Base-by-base conservation (phyloP, 257 asterid species). In the Solanum lignicaule region DNA sequence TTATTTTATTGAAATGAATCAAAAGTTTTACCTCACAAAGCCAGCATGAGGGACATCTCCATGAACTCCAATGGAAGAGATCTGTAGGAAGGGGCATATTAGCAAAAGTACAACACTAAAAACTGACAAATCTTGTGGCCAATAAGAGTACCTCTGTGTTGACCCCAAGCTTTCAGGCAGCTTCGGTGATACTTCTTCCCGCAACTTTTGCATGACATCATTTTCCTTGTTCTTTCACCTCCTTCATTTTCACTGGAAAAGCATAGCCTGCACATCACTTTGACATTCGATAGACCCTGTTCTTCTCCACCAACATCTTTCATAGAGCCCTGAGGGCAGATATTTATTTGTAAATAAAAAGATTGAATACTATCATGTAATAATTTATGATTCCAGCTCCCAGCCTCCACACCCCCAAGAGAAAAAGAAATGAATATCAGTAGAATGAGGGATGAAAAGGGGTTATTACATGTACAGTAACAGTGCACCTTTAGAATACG, bases 51-150 rank as follows among this genome's bases (percentile, higher is more conserved):
- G 99, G 98, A 90, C 99, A 97, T 29, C 93, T 88, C 99, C 99
- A 97, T 58, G 98, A 95, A 92, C 98, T 96, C 99, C 99, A 97
- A 90, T 97, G 99, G 90, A 97, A 96, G 89, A 97, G 96, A 94
- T 96, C 99, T 96, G 95, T n/a, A 88, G 78, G 75, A 35, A 90
- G 89, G 83, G 74, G 87, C 89, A 86, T 32, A 32, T 90, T 46
- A 91, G 33, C 71, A 81, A 20, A 52, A 31, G 76, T 72, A 83
- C 48, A 89, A 83, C 69, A 83, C 82, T 15, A 87, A 83, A 71
- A 76, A 78, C 75, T 10, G 21, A 27, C 60, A 35, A 58, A 32
- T 87, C 27, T 39, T 21, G 79, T 71, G 83, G 85, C 72, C 81
- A 83, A 48, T 55, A 75, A 66, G 23, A 35, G 66, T 88, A 96